phyloP scores from a whole-genome alignment of 2,329 filamentous ascomycete species.

The Diaporthe sp. region DNA sequence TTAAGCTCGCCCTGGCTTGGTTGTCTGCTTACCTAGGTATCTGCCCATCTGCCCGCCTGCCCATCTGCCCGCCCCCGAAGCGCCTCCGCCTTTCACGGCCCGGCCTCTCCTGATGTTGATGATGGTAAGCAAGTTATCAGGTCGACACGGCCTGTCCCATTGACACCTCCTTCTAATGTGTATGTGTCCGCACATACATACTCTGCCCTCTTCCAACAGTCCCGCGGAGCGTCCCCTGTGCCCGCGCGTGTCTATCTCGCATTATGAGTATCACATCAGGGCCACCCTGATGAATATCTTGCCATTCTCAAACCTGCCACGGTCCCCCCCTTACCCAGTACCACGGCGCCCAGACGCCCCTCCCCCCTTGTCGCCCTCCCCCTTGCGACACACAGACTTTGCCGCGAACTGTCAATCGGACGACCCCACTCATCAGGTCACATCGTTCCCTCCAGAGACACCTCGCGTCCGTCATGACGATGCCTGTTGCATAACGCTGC shows the following conservation, averaged over 20 bases:
- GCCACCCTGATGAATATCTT: constrained; percentile 18
- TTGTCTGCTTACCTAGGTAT: neutral
- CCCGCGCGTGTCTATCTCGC: neutral
- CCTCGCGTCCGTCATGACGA: constrained; percentile 12
- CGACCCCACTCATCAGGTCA: constrained; percentile 34
- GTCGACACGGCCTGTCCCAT: neutral
- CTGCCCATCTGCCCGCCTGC: neutral
- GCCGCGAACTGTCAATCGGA: constrained; percentile 36
- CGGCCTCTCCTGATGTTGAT: neutral
- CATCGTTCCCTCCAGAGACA: neutral
- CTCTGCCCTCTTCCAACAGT: neutral
- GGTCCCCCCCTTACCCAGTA: constrained; percentile 17
- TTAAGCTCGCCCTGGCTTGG: constrained; percentile 32
- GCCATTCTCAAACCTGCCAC: constrained; percentile 29
- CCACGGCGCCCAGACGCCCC: constrained; percentile 17
- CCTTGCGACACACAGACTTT: constrained; percentile 35
- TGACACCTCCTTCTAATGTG: neutral
- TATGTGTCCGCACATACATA: neutral
- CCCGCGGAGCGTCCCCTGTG: neutral
- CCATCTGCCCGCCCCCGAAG: neutral
- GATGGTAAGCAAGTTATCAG: neutral
- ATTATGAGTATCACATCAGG: constrained; percentile 22
- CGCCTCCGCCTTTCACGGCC: neutral
- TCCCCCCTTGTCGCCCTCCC: constrained; percentile 8
- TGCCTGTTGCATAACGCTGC: constrained; percentile 32